These are phyloP conservation scores for Fennellomyces sp. DNA, from an alignment of 371 early-diverging fungal species.

Conservation along the genomic window DNA sequence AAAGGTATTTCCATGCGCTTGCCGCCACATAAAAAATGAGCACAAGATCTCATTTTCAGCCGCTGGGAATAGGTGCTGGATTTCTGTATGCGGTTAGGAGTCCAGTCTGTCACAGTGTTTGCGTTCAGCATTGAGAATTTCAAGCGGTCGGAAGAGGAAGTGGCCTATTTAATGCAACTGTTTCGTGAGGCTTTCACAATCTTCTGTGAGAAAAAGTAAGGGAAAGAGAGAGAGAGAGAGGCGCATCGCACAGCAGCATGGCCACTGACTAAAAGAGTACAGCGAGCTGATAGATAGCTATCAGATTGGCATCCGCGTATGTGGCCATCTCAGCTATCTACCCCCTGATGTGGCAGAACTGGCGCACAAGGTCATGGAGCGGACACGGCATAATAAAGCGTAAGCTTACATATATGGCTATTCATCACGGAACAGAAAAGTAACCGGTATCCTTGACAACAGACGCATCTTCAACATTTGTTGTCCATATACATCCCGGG, in stretches of 20 bases:
- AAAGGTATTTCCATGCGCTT: conserved; percentile 47
- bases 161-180: conserved; percentile 88
- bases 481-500: conserved; percentile 95
- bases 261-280: not conserved
- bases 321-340: conserved; percentile 77
- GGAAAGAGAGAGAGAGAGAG: not conserved
- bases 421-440: not conserved
- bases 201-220: conserved; percentile 74
- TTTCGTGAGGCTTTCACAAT: conserved; percentile 77
- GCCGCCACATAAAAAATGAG: not conserved
- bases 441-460: conserved; percentile 12
- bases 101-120: conserved; percentile 94
- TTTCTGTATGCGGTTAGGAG: conserved; percentile 84
- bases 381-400: conserved; percentile 73
- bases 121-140: conserved; percentile 99
- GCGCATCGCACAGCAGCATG: not conserved
- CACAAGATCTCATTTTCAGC: not conserved
- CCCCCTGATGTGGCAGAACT: conserved; percentile 60
- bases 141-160: conserved; percentile 89
- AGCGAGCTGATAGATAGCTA: conserved; percentile 80
- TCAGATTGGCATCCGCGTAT: conserved; percentile 78
- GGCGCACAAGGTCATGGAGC: conserved; percentile 62
- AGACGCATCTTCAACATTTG: conserved; percentile 90
- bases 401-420: conserved; percentile 44
- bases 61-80: conserved; percentile 70